Conservation (phyloP, 2,329 filamentous ascomycete genomes). For the Fusarium pilosicola region DNA sequence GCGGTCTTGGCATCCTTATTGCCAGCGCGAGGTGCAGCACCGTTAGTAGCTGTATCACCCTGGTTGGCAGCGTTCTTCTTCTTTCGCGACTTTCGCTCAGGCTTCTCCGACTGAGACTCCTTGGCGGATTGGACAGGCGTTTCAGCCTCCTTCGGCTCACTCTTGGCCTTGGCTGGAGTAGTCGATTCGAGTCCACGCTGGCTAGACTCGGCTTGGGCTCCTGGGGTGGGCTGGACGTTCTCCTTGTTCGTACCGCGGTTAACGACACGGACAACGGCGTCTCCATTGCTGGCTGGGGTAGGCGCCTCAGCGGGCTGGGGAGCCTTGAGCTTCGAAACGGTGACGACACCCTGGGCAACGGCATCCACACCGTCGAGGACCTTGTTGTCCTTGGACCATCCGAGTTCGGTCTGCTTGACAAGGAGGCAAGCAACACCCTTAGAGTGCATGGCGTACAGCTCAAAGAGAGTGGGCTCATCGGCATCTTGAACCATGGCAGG, state of each 20-base stretch:
- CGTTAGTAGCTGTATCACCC: slow-evolving; percentile 59
- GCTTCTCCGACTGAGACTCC: slow-evolving; percentile 62
- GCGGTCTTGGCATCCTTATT: slow-evolving; percentile 50
- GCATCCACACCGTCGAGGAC: slow-evolving; percentile 83
- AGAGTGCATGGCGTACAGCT: slow-evolving; percentile 97
- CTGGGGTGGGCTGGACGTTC: slow-evolving; percentile 40
- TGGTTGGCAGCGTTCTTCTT: slow-evolving; percentile 67
- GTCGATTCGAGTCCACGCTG: slow-evolving; percentile 48
- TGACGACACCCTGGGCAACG: slow-evolving; percentile 76
- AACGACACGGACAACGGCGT: slow-evolving; percentile 48
- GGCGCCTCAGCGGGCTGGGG: slow-evolving; percentile 55
- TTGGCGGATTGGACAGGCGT: slow-evolving; percentile 52
- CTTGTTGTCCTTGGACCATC: slow-evolving; percentile 92
- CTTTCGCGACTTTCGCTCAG: slow-evolving; percentile 70
- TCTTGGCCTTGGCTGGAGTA: slow-evolving; percentile 53
- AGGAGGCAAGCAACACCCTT: slow-evolving; percentile 92
- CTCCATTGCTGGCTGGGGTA: slow-evolving; percentile 49
- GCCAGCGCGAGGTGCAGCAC: slow-evolving; percentile 49
- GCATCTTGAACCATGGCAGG: slow-evolving; percentile 70
- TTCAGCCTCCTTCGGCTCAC: slow-evolving; percentile 61
- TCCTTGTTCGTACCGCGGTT: slow-evolving; percentile 53
- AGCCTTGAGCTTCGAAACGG: slow-evolving; percentile 74
- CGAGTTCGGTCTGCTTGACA: slow-evolving; percentile 88
- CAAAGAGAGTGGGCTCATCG: slow-evolving; percentile 83
- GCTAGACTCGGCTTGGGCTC: slow-evolving; percentile 40